Percentiles rank a stretch among this genome's conserved stretches.
Conservation (phyloP, 2,329 filamentous ascomycete genomes). For the Alternaria sp. region DNA sequence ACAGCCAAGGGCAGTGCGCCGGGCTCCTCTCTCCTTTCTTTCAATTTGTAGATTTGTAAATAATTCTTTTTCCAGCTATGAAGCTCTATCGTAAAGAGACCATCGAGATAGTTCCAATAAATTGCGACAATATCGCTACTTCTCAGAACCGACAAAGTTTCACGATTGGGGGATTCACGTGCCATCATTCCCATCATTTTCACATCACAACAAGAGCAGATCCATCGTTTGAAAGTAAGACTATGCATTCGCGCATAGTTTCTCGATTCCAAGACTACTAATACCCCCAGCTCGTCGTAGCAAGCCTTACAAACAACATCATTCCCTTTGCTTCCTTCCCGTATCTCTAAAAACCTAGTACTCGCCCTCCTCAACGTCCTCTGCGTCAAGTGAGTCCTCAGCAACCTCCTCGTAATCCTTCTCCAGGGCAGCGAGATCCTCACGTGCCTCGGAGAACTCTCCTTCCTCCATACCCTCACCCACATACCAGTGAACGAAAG, state of each 20-base stretch:
- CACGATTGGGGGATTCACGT: background rate
- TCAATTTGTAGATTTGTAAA: background rate
- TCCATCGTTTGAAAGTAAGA: background rate
- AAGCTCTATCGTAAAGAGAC: background rate
- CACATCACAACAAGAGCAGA: background rate
- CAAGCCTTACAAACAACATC: slow-evolving; percentile 30
- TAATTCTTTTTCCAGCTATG: background rate
- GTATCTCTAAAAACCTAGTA: slow-evolving; percentile 36
- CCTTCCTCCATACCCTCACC: slow-evolving; percentile 93
- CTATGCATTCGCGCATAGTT: background rate
- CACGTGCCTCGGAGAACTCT: slow-evolving; percentile 85
- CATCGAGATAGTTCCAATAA: background rate
- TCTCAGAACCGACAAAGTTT: background rate
- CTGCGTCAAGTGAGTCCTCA: slow-evolving; percentile 68
- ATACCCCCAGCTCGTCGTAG: background rate
- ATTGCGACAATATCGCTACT: background rate
- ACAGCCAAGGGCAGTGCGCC: slow-evolving; percentile 10
- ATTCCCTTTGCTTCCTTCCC: background rate
- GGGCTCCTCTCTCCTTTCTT: background rate
- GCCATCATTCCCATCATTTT: background rate
- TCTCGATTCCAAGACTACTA: background rate
- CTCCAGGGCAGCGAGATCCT: slow-evolving; percentile 84
- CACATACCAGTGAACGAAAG: slow-evolving; percentile 81
- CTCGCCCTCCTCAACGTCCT: slow-evolving; percentile 60
- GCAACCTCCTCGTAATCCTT: slow-evolving; percentile 89